Conservation (phyloP, 257 asterid genomes). For the Eucommia ulmoides region DNA sequence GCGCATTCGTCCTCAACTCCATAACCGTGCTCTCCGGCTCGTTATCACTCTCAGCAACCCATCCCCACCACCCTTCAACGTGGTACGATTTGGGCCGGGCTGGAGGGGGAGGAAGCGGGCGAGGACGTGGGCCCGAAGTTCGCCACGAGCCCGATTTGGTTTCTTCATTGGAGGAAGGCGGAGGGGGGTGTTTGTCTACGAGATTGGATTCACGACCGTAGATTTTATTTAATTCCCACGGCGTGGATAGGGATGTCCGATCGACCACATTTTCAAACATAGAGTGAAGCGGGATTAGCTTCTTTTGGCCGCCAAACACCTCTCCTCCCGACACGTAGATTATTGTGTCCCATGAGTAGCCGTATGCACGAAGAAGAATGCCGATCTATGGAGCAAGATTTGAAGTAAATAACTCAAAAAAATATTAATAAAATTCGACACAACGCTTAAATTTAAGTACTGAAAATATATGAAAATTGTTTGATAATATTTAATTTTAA, state of each 20-base stretch:
- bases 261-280: constrained; percentile 93
- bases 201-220: constrained; percentile 86
- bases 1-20: constrained; percentile 90
- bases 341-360: constrained; percentile 75
- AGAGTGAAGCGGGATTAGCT: constrained; percentile 82
- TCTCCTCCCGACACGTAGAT: constrained; percentile 89
- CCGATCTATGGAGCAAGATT: constrained; percentile 74
- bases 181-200: constrained; percentile 39
- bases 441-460: too few species aligned
- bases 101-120: constrained; percentile 96
- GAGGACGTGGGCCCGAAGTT: constrained; percentile 68
- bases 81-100: constrained; percentile 70
- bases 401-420: too few species aligned
- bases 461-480: too few species aligned
- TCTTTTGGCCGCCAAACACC: constrained; percentile 94
- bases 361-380: constrained; percentile 85
- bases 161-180: constrained; percentile 38
- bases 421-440: too few species aligned
- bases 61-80: constrained; percentile 99
- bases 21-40: constrained; percentile 91
- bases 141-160: constrained; percentile 42
- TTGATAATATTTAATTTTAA: too few species aligned
- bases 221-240: constrained; percentile 58
- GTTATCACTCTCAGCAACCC: constrained; percentile 97
- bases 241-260: constrained; percentile 69